Conservation (phyloP, 225 moss, liverwort and hornwort genomes). For the Polytrichum formosum region DNA sequence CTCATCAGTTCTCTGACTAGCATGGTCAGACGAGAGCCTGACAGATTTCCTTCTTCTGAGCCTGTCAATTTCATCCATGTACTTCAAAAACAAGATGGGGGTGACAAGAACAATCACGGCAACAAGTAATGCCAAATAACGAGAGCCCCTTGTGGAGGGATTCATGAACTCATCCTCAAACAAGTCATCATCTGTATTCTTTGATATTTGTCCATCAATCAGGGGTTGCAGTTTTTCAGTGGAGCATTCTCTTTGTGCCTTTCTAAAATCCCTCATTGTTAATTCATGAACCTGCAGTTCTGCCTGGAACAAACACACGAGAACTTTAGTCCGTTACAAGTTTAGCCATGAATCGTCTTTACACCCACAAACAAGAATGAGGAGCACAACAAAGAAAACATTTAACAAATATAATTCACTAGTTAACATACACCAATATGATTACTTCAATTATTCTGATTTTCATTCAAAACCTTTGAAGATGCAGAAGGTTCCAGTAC, state of each 20-base stretch:
- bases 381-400: no score
- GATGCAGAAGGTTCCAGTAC: not conserved
- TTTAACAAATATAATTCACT: no score
- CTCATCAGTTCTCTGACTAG: slow-evolving; percentile 27
- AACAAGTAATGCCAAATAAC: slow-evolving; percentile 40
- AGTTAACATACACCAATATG: no score
- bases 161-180: slow-evolving; percentile 6
- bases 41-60: slow-evolving; percentile 14
- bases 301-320: not conserved
- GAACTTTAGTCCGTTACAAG: not conserved
- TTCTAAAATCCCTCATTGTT: slow-evolving; percentile 22
- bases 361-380: not conserved
- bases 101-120: slow-evolving; percentile 31
- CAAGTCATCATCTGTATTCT: not conserved
- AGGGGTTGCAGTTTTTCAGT: slow-evolving; percentile 1
- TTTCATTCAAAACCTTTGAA: no score
- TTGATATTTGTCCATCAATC: not conserved
- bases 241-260: slow-evolving; percentile 24
- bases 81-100: slow-evolving; percentile 40
- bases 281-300: slow-evolving; percentile 12
- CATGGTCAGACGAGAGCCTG: not conserved
- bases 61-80: slow-evolving; percentile 41
- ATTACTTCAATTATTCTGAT: no score
- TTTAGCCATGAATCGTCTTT: not conserved
- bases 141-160: slow-evolving; percentile 14